phyloP scores from a whole-genome alignment of 2,329 filamentous ascomycete genomes.

The Monascus ruber region DNA sequence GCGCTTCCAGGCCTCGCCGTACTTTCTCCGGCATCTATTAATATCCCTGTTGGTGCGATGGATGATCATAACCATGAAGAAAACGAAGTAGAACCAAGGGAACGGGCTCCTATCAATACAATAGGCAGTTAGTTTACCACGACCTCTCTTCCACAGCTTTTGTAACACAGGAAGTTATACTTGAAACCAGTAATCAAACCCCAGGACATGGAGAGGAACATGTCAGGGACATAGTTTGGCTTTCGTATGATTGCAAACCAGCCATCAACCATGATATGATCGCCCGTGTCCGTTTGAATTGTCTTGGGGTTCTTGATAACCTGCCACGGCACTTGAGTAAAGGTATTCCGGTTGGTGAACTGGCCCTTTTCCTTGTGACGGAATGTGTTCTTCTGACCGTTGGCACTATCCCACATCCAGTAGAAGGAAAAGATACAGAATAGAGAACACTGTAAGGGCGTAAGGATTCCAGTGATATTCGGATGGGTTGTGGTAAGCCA shows the following conservation, averaged over 20 bases:
- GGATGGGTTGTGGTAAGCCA: slow-evolving; percentile 67
- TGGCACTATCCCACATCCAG: slow-evolving; percentile 84
- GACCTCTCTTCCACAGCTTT: no score
- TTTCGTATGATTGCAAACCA: slow-evolving; percentile 70
- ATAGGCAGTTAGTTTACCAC: no score
- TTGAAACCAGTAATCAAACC: slow-evolving; percentile 66
- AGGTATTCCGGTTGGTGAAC: slow-evolving; percentile 56
- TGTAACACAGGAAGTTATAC: slow-evolving; percentile 26
- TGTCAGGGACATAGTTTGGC: slow-evolving; percentile 67
- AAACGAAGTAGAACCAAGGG: slow-evolving; percentile 78
- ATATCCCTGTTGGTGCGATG: slow-evolving; percentile 68
- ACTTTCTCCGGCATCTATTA: slow-evolving; percentile 59
- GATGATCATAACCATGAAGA: slow-evolving; percentile 68
- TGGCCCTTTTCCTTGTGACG: slow-evolving; percentile 65
- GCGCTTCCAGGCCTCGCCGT: slow-evolving; percentile 69
- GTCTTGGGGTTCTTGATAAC: slow-evolving; percentile 65
- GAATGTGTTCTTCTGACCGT: slow-evolving; percentile 89
- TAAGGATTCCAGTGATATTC: slow-evolving; percentile 64
- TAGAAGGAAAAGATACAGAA: slow-evolving; percentile 67
- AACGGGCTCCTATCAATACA: slow-evolving; percentile 41
- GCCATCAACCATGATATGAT: slow-evolving; percentile 68
- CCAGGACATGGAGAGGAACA: slow-evolving; percentile 67
- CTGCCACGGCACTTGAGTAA: slow-evolving; percentile 80
- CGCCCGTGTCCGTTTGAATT: slow-evolving; percentile 60
- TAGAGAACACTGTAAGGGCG: slow-evolving; percentile 51